Conservation (phyloP, 225 moss, liverwort and hornwort genomes). For the Thuidium tamariscinum region DNA sequence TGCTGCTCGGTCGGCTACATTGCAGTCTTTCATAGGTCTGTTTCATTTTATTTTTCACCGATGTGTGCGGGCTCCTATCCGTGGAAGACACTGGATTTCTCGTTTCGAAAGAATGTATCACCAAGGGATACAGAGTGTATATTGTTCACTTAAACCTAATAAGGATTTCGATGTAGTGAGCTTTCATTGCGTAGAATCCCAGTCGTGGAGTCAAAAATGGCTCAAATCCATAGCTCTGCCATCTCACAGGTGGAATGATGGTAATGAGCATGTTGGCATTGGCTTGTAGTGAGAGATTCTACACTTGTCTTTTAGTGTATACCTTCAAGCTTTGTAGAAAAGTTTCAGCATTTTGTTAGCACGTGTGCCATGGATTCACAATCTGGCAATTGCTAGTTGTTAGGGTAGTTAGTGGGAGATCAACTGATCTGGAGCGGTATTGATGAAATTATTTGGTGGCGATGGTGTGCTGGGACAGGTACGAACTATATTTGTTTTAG, state of each 20-base stretch:
- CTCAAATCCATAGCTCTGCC: not conserved
- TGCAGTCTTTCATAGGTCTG: not conserved
- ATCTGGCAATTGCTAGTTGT: not conserved
- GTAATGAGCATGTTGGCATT: not conserved
- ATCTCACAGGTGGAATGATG: not conserved
- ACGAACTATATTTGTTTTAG: constrained; percentile 90
- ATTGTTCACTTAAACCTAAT: not conserved
- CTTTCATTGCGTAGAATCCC: not conserved
- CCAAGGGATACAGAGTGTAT: not conserved
- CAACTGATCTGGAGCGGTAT: not conserved
- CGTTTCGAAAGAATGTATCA: not conserved
- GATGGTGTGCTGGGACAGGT: constrained; percentile 27
- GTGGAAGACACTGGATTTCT: not conserved
- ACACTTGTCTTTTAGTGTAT: not conserved
- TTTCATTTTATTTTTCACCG: not conserved
- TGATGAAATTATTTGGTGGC: constrained; percentile 1
- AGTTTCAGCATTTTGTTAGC: not conserved
- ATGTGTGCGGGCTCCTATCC: not conserved
- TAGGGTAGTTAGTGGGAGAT: not conserved
- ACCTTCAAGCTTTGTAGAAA: not conserved
- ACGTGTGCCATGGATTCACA: not conserved
- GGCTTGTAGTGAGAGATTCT: not conserved
- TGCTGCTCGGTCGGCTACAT: not conserved
- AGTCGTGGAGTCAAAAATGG: not conserved
- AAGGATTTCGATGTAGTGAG: not conserved